Evolutionary conservation across 352 stramenopile genomes (phyloP).

Genomic region (Pelagophyceae sp.): DNA sequence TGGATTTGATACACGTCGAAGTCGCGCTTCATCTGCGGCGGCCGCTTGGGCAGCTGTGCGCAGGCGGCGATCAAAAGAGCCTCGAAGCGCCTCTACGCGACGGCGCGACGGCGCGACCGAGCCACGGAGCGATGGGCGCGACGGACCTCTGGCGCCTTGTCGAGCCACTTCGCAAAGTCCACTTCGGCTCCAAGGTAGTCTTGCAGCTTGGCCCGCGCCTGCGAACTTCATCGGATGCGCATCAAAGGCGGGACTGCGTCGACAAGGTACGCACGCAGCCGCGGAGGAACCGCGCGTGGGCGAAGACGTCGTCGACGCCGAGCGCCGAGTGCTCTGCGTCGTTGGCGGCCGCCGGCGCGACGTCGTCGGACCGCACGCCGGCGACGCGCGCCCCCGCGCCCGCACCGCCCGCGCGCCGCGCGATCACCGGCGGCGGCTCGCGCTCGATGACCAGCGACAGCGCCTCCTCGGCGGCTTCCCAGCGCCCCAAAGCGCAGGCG

Average conservation of each 20-base stretch:
- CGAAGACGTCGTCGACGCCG: conserved; percentile 1
- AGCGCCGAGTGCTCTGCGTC: background rate
- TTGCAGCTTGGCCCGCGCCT: background rate
- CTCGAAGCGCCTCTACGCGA: no score
- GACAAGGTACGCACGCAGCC: background rate
- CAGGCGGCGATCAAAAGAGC: no score
- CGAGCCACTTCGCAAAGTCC: no score
- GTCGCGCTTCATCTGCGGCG: background rate
- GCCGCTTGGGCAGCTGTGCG: background rate
- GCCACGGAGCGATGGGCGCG: no score
- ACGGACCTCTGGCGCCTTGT: no score
- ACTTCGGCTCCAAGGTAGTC: background rate
- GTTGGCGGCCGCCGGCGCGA: background rate
- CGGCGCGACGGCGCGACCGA: no score
- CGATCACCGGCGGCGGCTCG: background rate
- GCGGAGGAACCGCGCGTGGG: background rate
- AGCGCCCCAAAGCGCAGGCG: background rate
- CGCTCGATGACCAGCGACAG: background rate
- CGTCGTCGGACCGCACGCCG: background rate
- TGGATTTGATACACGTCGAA: background rate
- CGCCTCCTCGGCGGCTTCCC: background rate
- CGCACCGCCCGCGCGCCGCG: no score
- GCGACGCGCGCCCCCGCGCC: no score
- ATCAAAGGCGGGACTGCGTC: no score
- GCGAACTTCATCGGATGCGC: no score